Base-by-base conservation (phyloP, 2,329 filamentous ascomycete species). In the Ophiostoma himal-ulmi region DNA sequence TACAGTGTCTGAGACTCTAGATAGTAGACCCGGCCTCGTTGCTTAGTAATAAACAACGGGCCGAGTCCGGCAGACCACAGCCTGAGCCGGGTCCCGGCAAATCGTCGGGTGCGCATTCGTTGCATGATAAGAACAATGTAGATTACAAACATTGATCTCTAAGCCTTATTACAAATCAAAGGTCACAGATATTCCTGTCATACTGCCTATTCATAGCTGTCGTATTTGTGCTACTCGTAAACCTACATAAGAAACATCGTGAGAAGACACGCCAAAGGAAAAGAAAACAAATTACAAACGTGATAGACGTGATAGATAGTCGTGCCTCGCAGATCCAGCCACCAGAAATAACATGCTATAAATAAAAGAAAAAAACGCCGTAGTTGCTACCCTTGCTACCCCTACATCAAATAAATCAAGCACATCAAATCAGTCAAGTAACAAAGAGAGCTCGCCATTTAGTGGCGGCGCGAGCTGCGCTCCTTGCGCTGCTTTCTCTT, bases 401-500 rank as follows among this genome's bases (percentile, higher is more conserved):
- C 22, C 10, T 2, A 65, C 41, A 20, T 39, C 30, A 39, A 37
- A 22, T 8, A 39, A 20, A 65, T 65, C 17, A 26, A 71, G 57
- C 39, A 3, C 5, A 39, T 54, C 48, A 26, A 57, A 34, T 39
- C 10, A 69, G n/a, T 20, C 17, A 52, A 11, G 62, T 13, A 67
- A 62, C 66, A 11, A n/a, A 48, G 26, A 52, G 4, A 30, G 7
- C 20, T 68, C 60, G 20, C 4, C 60, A 36, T 10, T 17, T 65
- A 65, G 34, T 65, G 62, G 17, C 62, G 71, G 3, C 75, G 78
- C 5, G 70, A 68, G 22, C 68, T 71, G 26, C 71, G 71, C 67
- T 72, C 76, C 76, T 71, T 75, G 22, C 82, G 77, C 76, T 78
- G 79, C 78, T 78, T 81, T 36, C 82, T 75, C 76, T 79, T 81